These are phyloP conservation scores for Ceratocystis albifundus DNA, from an alignment of 2,329 filamentous ascomycete species.

Conservation along the genomic window DNA sequence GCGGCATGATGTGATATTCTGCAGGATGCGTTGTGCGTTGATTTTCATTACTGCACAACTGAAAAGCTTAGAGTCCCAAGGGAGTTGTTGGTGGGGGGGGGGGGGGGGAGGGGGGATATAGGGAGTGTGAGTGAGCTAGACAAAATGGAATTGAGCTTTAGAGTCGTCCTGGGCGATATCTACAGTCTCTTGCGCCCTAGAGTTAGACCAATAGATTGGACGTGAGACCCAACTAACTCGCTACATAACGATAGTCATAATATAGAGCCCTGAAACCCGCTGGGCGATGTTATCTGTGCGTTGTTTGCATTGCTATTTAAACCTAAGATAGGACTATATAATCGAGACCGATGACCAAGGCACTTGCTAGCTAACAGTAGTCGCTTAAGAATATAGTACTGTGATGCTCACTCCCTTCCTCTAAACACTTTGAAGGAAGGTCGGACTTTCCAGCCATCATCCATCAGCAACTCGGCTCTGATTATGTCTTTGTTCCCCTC, in stretches of 20 bases:
- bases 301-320: not conserved
- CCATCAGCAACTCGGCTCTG: not conserved
- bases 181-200: not conserved
- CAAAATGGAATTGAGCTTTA: not conserved
- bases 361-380: not conserved
- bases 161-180: not conserved
- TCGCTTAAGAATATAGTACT: too few relatives aligned
- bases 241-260: not conserved
- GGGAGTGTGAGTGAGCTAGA: not conserved
- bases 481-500: not conserved
- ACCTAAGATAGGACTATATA: not conserved
- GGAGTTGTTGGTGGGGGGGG: not conserved
- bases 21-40: not conserved
- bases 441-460: not conserved
- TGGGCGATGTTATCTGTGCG: not conserved
- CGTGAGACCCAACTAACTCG: not conserved
- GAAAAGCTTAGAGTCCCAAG: not conserved
- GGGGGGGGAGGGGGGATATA: too few relatives aligned
- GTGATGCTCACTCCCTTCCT: not conserved
- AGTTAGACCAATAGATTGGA: not conserved
- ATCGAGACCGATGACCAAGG: not conserved
- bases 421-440: not conserved
- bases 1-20: not conserved
- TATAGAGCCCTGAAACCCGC: not conserved
- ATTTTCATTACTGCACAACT: not conserved